phyloP scores from a whole-genome alignment of 2,329 filamentous ascomycete species.

The Fusarium buharicum region DNA sequence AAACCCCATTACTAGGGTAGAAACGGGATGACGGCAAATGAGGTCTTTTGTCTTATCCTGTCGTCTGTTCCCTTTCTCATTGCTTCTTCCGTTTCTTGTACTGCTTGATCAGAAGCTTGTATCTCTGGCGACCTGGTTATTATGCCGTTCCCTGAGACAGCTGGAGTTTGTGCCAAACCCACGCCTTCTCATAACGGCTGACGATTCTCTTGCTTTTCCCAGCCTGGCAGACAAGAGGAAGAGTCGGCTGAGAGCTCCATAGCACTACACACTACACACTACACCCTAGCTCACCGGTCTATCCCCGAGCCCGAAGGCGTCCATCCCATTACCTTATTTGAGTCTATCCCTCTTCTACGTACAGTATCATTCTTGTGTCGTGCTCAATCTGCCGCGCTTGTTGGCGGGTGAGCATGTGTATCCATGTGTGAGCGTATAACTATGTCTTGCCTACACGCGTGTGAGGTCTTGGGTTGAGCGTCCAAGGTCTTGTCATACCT shows the following conservation, averaged over 20 bases:
- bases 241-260: constrained; percentile 41
- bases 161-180: constrained; percentile 23
- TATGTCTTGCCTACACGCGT: constrained; percentile 27
- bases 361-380: constrained; percentile 6
- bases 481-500: constrained; percentile 42
- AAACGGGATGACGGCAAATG: constrained; percentile 15
- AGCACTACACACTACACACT: constrained; percentile 23
- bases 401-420: constrained; percentile 19
- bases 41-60: constrained; percentile 24
- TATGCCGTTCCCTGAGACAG: constrained; percentile 15
- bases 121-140: constrained; percentile 16
- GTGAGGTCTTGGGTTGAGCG: constrained; percentile 22
- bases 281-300: constrained; percentile 40
- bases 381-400: constrained; percentile 34
- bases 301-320: constrained; percentile 32
- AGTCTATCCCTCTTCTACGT: constrained; percentile 10
- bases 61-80: constrained; percentile 18
- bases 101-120: constrained; percentile 34
- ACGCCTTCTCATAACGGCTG: constrained; percentile 37
- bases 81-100: constrained; percentile 32
- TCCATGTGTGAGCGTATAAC: constrained; percentile 17
- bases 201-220: constrained; percentile 41
- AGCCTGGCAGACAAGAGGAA: constrained; percentile 36
- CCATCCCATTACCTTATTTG: constrained; percentile 20
- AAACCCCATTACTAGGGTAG: constrained; percentile 23